These are phyloP conservation scores for Penicillium herquei DNA, from an alignment of 495 filamentous ascomycete species.

Conservation along the genomic window DNA sequence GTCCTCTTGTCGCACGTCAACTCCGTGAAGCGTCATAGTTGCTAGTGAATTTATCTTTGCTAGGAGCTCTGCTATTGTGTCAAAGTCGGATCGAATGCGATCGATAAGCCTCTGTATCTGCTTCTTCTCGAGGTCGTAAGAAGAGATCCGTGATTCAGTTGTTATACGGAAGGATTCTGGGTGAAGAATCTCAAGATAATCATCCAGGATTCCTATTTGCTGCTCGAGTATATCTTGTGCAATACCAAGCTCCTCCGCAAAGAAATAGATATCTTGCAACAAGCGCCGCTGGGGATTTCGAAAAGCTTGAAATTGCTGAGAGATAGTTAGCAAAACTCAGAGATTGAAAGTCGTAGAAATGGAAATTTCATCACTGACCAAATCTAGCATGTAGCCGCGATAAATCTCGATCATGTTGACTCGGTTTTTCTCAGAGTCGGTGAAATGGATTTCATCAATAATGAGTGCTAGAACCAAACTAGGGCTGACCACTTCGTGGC, in stretches of 20 bases:
- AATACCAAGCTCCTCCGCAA: slow-evolving; percentile 1
- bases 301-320: slow-evolving; percentile 1
- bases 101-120: neutral
- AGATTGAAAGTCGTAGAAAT: neutral
- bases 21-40: neutral
- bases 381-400: neutral
- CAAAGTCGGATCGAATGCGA: neutral
- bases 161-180: neutral
- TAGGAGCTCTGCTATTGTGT: neutral
- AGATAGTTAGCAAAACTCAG: too few species aligned
- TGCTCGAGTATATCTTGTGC: neutral
- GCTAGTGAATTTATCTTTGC: neutral
- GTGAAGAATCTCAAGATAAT: neutral
- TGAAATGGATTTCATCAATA: neutral
- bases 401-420: neutral
- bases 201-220: neutral
- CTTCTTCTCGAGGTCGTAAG: neutral
- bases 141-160: neutral
- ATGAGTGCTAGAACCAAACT: neutral
- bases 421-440: neutral
- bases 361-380: neutral
- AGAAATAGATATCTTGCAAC: slow-evolving; percentile 1
- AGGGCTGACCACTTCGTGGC: neutral
- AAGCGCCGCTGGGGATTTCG: neutral
- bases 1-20: slow-evolving; percentile 13